Conservation (phyloP, 2,329 filamentous ascomycete genomes). For the Pezicula carpinea region DNA sequence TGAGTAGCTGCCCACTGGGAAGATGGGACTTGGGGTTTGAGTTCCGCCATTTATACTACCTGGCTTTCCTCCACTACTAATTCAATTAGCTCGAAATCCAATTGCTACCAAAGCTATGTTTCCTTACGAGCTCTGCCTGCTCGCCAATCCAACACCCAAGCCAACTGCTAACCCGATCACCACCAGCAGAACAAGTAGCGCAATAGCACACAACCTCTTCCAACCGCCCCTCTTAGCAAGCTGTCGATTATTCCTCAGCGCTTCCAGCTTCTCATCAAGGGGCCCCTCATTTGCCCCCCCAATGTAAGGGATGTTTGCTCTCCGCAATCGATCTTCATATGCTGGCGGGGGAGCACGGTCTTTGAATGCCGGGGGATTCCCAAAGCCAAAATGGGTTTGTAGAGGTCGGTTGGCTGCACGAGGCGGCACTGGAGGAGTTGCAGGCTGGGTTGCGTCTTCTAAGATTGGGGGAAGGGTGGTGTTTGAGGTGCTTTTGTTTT, state of each 20-base stretch:
- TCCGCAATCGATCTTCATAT: constrained; percentile 6
- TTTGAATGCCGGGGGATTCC: constrained; percentile 8
- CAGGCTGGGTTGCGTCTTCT: not conserved
- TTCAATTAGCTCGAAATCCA: constrained; percentile 2
- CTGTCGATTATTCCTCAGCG: constrained; percentile 22
- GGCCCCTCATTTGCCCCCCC: constrained; percentile 6
- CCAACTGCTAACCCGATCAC: constrained; percentile 30
- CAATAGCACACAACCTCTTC: constrained; percentile 24
- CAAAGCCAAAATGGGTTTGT: constrained; percentile 12
- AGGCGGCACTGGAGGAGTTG: constrained; percentile 15
- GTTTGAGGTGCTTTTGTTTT: not conserved
- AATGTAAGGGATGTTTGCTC: constrained; percentile 5
- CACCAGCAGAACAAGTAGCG: constrained; percentile 16
- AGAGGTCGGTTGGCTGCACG: constrained; percentile 17
- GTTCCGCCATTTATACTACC: constrained; percentile 9
- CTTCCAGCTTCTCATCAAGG: constrained; percentile 16
- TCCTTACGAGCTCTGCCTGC: constrained; percentile 10
- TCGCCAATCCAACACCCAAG: constrained; percentile 25
- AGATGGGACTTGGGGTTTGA: constrained; percentile 27
- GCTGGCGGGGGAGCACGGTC: constrained; percentile 19
- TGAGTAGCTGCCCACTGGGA: constrained; percentile 59
- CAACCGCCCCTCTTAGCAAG: constrained; percentile 28
- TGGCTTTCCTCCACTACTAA: constrained; percentile 12
- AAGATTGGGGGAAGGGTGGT: not conserved
- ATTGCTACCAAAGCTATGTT: not conserved